A percentile compares a stretch with the other conserved stretches of the same genome.
Evolutionary conservation across 2,329 filamentous ascomycete genomes (phyloP).

Genomic region (Colletotrichum simmondsii): DNA sequence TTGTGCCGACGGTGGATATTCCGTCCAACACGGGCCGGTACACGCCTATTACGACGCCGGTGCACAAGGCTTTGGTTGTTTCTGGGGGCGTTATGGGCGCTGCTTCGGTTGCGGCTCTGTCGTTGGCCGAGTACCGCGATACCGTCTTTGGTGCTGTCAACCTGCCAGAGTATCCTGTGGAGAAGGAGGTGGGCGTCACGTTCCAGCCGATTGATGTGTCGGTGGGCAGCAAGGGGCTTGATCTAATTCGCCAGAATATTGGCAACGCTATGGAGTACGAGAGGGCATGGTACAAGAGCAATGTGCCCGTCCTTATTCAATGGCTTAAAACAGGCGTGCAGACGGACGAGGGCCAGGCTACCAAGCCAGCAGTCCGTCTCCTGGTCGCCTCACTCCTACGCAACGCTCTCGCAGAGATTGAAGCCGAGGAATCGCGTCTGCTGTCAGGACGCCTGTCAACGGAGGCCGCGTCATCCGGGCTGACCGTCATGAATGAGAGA

Average conservation of each 20-base stretch:
- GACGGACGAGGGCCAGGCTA: slow-evolving; percentile 49
- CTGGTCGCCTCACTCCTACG: slow-evolving; percentile 76
- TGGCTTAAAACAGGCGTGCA: slow-evolving; percentile 70
- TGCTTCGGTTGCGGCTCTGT: slow-evolving; percentile 60
- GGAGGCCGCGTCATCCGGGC: slow-evolving; percentile 48
- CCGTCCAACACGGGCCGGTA: slow-evolving; percentile 72
- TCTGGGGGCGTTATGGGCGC: slow-evolving; percentile 78
- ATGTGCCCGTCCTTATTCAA: slow-evolving; percentile 70
- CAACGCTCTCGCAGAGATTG: slow-evolving; percentile 62
- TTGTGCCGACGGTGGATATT: slow-evolving; percentile 82
- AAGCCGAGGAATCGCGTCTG: slow-evolving; percentile 57
- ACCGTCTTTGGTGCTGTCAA: slow-evolving; percentile 69
- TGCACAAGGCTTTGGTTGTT: slow-evolving; percentile 83
- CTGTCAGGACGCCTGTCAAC: slow-evolving; percentile 46
- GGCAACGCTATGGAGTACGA: slow-evolving; percentile 79
- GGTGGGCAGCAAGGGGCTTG: slow-evolving; percentile 71
- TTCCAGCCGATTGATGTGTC: slow-evolving; percentile 72
- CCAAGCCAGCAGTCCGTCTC: slow-evolving; percentile 74
- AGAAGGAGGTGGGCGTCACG: slow-evolving; percentile 48
- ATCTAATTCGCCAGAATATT: slow-evolving; percentile 75
- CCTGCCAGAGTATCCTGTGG: slow-evolving; percentile 56
- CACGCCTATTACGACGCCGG: slow-evolving; percentile 79
- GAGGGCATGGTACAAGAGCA: slow-evolving; percentile 78
- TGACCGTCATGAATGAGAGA: slow-evolving; percentile 63
- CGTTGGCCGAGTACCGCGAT: slow-evolving; percentile 49